Percentiles rank a stretch among this genome's conserved stretches.
phyloP scores from a whole-genome alignment of 805 yeast species.

The Starmerella vitae region DNA sequence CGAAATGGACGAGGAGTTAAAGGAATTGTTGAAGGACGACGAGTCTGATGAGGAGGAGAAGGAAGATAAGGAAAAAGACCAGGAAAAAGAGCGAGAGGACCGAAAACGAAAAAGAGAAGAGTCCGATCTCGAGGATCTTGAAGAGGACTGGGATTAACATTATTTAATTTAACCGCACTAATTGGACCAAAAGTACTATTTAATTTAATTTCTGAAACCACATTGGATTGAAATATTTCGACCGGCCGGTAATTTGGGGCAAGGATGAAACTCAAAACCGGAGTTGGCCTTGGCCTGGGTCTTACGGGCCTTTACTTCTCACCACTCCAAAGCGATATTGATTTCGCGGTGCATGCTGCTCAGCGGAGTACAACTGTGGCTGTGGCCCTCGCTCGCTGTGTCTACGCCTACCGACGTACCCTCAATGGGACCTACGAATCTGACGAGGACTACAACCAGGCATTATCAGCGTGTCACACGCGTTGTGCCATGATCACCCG shows the following conservation, averaged over 20 bases:
- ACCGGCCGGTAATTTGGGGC: too few relatives aligned
- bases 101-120: constrained; percentile 8
- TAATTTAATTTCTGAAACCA: too few relatives aligned
- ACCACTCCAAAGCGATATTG: constrained; percentile 18
- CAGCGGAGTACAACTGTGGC: constrained; percentile 25
- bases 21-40: constrained; percentile 34
- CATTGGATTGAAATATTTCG: too few relatives aligned
- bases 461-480: constrained; percentile 52
- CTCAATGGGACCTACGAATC: constrained; percentile 35
- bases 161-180: not conserved
- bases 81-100: constrained; percentile 1
- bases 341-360: constrained; percentile 20
- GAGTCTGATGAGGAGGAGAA: constrained; percentile 21
- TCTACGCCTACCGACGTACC: constrained; percentile 49
- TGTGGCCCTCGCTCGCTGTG: constrained; percentile 38
- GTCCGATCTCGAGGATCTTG: constrained; percentile 14
- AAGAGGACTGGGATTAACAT: constrained; percentile 16
- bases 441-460: constrained; percentile 37
- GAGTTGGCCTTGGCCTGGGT: too few relatives aligned
- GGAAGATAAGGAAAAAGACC: constrained; percentile 7
- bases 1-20: constrained; percentile 43
- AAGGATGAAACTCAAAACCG: too few relatives aligned
- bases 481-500: constrained; percentile 69
- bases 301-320: not conserved
- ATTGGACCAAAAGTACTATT: too few relatives aligned